These are phyloP conservation scores for Solanum arcanum DNA, from an alignment of 257 asterid genomes.

Conservation along the genomic window DNA sequence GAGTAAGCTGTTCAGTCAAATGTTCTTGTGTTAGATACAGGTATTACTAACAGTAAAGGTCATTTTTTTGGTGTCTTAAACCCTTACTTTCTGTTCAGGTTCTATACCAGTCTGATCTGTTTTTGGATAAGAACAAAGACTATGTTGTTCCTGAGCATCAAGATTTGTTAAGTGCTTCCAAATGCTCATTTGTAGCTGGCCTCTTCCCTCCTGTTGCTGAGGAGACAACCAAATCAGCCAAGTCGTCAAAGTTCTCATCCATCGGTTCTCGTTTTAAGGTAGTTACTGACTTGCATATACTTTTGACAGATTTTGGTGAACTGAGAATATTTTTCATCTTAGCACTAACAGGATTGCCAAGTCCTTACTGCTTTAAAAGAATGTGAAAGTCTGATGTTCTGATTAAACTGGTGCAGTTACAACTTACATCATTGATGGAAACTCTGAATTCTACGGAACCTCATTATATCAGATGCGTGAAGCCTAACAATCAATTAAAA, in stretches of 20 bases:
- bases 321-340: neutral
- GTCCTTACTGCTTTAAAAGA: neutral
- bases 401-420: slow-evolving; percentile 47
- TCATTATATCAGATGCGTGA: slow-evolving; percentile 95
- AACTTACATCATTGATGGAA: slow-evolving; percentile 92
- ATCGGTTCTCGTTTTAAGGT: slow-evolving; percentile 97
- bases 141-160: slow-evolving; percentile 97
- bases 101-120: slow-evolving; percentile 86
- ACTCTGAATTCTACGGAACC: slow-evolving; percentile 94
- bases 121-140: slow-evolving; percentile 95
- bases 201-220: slow-evolving; percentile 83
- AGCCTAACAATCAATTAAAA: slow-evolving; percentile 89
- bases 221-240: slow-evolving; percentile 66
- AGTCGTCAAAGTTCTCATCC: slow-evolving; percentile 94
- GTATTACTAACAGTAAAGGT: neutral
- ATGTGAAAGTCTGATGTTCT: slow-evolving; percentile 14
- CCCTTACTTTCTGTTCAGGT: slow-evolving; percentile 45
- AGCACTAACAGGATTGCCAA: neutral
- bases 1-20: neutral
- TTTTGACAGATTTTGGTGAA: neutral
- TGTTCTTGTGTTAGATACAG: neutral
- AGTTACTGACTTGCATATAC: neutral
- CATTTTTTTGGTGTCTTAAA: neutral
- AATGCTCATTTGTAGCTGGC: slow-evolving; percentile 79
- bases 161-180: slow-evolving; percentile 70